These are phyloP conservation scores for Taphrina deformans DNA, from an alignment of 1,139 yeast genomes.

Conservation along the genomic window DNA sequence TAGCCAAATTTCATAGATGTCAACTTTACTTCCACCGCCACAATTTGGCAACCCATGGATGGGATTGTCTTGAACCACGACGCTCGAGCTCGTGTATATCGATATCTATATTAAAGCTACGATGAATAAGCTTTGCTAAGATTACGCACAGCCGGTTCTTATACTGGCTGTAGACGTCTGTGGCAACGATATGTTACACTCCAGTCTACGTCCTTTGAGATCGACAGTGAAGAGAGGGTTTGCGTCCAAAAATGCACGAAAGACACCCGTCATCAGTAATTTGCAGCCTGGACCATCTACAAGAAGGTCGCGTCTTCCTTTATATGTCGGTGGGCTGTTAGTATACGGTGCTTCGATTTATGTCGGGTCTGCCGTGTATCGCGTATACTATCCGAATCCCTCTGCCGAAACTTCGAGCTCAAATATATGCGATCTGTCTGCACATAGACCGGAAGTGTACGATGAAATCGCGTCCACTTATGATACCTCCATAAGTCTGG, in stretches of 20 bases:
- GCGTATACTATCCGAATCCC: neutral
- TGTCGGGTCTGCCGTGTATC: neutral
- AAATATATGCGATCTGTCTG: neutral
- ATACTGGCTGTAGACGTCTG: too few species aligned
- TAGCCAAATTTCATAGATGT: neutral
- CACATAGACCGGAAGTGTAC: slow-evolving; percentile 46
- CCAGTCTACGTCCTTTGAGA: neutral
- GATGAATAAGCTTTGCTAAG: too few species aligned
- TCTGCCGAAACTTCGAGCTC: neutral
- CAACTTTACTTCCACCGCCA: neutral
- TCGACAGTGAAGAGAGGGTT: neutral
- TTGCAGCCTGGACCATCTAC: neutral
- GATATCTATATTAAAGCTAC: too few species aligned
- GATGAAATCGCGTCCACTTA: slow-evolving; percentile 76
- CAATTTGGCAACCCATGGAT: neutral
- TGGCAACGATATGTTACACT: too few species aligned
- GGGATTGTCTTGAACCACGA: too few species aligned
- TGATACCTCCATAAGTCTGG: slow-evolving; percentile 80
- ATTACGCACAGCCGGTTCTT: too few species aligned
- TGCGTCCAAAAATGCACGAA: neutral
- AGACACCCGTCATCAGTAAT: neutral
- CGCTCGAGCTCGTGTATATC: too few species aligned
- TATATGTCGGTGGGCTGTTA: slow-evolving; percentile 15
- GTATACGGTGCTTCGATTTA: slow-evolving; percentile 24
- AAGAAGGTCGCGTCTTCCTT: slow-evolving; percentile 9